Conservation (phyloP, 345 rosid species). For the Aethionema arabicum region DNA sequence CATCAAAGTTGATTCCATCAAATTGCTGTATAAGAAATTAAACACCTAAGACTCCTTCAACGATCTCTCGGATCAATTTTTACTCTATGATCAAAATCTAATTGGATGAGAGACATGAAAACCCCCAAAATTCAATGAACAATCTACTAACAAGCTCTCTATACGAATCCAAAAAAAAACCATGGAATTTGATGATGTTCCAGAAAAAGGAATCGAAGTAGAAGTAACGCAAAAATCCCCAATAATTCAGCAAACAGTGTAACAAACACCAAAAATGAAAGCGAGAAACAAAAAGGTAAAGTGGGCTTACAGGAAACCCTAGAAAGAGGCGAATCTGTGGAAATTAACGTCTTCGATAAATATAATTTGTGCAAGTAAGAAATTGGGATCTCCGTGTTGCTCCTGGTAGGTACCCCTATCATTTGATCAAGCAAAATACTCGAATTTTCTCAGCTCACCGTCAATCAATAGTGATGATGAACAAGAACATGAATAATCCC, state of each 20-base stretch:
- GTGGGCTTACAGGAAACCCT: constrained; percentile 35
- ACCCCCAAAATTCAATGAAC: constrained; percentile 1
- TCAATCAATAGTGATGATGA: constrained; percentile 11
- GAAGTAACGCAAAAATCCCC: no score
- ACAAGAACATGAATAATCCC: constrained; percentile 22
- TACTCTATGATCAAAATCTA: no score
- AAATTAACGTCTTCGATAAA: background rate
- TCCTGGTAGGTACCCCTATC: constrained; percentile 31
- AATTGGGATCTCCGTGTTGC: constrained; percentile 17
- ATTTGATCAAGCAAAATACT: constrained; percentile 14
- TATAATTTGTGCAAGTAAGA: background rate
- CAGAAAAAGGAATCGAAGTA: no score
- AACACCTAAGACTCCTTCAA: background rate
- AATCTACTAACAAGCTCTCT: constrained; percentile 11
- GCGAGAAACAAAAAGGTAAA: background rate
- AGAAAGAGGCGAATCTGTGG: constrained; percentile 23
- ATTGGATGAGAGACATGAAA: background rate
- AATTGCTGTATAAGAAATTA: background rate
- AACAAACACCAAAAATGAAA: background rate
- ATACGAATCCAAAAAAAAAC: constrained; percentile 12
- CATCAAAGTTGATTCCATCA: background rate
- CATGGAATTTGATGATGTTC: background rate
- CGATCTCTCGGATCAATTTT: background rate
- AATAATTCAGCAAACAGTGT: no score
- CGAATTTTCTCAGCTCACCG: constrained; percentile 3